These are phyloP conservation scores for Neurospora sp. DNA, from an alignment of 495 filamentous ascomycete species.

Conservation along the genomic window DNA sequence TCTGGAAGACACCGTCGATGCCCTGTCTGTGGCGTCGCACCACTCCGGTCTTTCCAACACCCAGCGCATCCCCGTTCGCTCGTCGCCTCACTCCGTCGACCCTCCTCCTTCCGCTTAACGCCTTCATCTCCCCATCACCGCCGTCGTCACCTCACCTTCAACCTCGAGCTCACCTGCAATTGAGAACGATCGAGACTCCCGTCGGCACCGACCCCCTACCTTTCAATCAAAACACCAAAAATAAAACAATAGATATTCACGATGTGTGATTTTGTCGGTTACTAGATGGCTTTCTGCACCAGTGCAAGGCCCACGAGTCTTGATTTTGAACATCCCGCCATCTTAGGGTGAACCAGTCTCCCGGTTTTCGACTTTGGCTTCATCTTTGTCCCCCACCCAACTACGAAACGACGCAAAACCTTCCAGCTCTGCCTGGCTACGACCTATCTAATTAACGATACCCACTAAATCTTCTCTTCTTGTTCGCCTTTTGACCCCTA, in stretches of 20 bases:
- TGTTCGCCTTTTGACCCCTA: slow-evolving; percentile 5
- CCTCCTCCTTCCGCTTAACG: background rate
- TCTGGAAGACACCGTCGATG: background rate
- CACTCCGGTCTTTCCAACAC: slow-evolving; percentile 2
- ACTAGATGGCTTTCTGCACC: slow-evolving; percentile 28
- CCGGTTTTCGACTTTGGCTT: slow-evolving; percentile 21
- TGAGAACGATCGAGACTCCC: background rate
- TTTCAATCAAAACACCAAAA: slow-evolving; percentile 7
- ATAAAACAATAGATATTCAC: slow-evolving; percentile 6
- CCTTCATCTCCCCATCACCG: slow-evolving; percentile 2
- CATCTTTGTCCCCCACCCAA: slow-evolving; percentile 8
- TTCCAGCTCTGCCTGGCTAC: background rate
- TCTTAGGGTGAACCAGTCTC: slow-evolving; percentile 6
- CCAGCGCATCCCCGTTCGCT: slow-evolving; percentile 11
- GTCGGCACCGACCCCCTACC: background rate
- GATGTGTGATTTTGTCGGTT: slow-evolving; percentile 12
- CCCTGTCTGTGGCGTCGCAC: slow-evolving; percentile 3
- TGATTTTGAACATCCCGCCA: slow-evolving; percentile 6
- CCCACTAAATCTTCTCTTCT: slow-evolving; percentile 1
- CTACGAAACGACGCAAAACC: background rate
- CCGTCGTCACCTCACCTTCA: background rate
- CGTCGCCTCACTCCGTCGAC: background rate
- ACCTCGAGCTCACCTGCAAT: slow-evolving; percentile 1
- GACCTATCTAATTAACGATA: background rate
- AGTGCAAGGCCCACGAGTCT: slow-evolving; percentile 10